Evolutionary conservation across 164 flowering plant species (phyloP), one percentile per base, ranked within the genome.

Genomic region (Warburgia ugandensis): DNA sequence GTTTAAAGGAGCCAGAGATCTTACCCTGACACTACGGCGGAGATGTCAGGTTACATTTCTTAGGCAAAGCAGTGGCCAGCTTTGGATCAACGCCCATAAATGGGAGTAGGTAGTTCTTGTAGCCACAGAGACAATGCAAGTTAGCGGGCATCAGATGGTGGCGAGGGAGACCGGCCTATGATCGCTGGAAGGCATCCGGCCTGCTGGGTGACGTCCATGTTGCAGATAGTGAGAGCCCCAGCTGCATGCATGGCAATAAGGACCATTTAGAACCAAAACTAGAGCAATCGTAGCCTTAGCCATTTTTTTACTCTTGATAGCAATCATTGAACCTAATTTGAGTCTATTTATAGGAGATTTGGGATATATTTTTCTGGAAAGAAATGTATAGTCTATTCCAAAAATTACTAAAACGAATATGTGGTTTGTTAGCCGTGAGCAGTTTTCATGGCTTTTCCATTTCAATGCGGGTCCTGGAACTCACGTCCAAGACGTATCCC

Each of bases 181-280:
- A 79, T 66, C 2, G 90, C 77, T 6, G 86, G 75, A 1, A 68
- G 64, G 59, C 89, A 82, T 9, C 41, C 32, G 1, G 52, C 66
- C 27, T 77, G 61, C 50, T 75, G 53, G 26, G 55, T 45, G 0
- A 76, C 26, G 31, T 69, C 76, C 54, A 81, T 69, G 52, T 61
- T 58, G 51, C 88, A 81, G 27, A 81, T 46, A 54, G 52, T 37
- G 6, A 57, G 32, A 2, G 68, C 65, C 16, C 39, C 73, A 29
- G 58, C 61, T 9, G 44, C 66, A n/a, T n/a, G 42, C 32, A 60
- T 22, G 8, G 54, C 63, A 19, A 62, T 33, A 19, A 62, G 21
- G 25, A 55, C 32, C 56, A 61, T 19, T n/a, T 50, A 50, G 26
- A 20, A 56, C 38, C 36, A 45, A 11, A 40, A 60, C 36, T 29